A percentile compares a stretch with the other conserved stretches of the same genome.
These are phyloP conservation scores for Talaromyces sp. DNA, from an alignment of 2,329 filamentous ascomycete genomes.

Conservation along the genomic window DNA sequence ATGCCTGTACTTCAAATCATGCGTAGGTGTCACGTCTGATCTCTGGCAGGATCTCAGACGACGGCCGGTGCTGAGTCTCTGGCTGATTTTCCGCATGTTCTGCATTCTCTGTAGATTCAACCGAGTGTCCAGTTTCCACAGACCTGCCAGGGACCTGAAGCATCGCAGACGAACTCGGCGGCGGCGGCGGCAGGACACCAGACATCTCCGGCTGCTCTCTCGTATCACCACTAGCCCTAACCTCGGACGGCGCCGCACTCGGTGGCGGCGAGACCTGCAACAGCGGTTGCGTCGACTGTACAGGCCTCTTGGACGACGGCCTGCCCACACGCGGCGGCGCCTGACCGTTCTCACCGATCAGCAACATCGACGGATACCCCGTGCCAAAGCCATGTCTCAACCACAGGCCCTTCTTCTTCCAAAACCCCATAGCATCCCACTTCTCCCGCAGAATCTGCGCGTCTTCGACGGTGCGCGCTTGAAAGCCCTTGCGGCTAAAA, in stretches of 20 bases:
- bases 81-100: neutral
- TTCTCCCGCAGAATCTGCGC: conserved; percentile 19
- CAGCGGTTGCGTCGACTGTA: neutral
- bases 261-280: conserved; percentile 9
- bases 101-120: neutral
- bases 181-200: neutral
- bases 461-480: conserved; percentile 22
- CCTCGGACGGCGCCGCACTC: neutral
- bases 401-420: conserved; percentile 22
- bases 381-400: conserved; percentile 25
- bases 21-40: neutral
- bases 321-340: conserved; percentile 16
- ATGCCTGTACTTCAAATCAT: neutral
- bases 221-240: neutral
- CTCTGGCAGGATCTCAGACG: neutral
- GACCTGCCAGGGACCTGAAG: neutral
- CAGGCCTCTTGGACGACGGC: neutral
- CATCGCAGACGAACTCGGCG: neutral
- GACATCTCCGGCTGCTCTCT: neutral
- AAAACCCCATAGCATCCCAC: conserved; percentile 21
- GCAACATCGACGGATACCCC: conserved; percentile 23
- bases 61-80: neutral
- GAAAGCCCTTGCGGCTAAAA: conserved; percentile 23
- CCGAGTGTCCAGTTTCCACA: neutral
- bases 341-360: conserved; percentile 12